Evolutionary conservation across 2,329 filamentous ascomycete species (phyloP), one percentile per base, ranked within the genome.

Genomic region (Laburnicola sp.): DNA sequence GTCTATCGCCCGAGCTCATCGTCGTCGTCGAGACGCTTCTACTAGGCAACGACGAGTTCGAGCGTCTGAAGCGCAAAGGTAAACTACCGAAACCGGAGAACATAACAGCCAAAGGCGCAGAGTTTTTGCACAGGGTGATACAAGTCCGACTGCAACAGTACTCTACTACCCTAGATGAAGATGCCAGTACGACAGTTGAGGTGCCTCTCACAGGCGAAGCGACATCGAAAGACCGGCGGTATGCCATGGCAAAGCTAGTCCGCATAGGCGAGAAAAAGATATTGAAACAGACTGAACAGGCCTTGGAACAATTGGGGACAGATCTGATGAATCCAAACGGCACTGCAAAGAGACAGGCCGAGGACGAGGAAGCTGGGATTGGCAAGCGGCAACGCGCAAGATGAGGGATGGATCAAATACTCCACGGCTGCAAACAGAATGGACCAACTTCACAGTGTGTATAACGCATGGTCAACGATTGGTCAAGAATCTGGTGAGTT

Each of bases 261-360:
- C 81, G 89, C 52, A 72, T 86, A 2, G 89, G 88, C 10, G 89
- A 93, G 72, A 91, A 91, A 69, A 78, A 80, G 59, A 76, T 92
- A 4, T 66, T 91, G 23, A 72, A 77, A 48, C 78, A 84, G 62
- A 77, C 84, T 1, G 76, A 81, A 51, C 52, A 62, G 31, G 66
- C 63, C 1, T 47, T 72, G 40, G 52, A 49, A 5, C 56, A 58
- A 16, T 28, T 65, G 61, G 51, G 57, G 74, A 72, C 69, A 69
- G 67, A 62, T 51, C 57, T 56, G 39, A 28, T 21, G 28, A 43
- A 26, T 42, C 28, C 39, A 10, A 58, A 45, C 25, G 57, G 48
- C 6, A 45, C 46, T n/a, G 31, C 54, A 0, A 70, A 69, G 50
- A 61, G 67, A 50, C 53, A 57, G 50, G 60, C 64, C 10, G 65